Percentiles rank a stretch among this genome's conserved stretches.
Evolutionary conservation across 495 filamentous ascomycete genomes (phyloP).

Genomic region (Tuber brumale): DNA sequence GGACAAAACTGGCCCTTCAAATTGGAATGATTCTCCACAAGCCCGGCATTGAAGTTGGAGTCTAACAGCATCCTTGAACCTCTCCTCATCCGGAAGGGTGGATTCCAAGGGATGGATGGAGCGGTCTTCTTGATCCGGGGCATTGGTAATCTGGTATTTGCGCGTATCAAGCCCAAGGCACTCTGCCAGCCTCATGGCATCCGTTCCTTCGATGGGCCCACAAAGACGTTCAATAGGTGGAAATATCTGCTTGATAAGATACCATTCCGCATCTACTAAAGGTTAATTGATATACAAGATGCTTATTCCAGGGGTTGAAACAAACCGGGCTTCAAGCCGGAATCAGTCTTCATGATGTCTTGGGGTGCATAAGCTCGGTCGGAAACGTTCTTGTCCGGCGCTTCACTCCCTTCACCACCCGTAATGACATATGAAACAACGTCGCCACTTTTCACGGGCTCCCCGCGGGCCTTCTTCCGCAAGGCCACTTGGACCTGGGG

Average conservation of each 20-base stretch:
- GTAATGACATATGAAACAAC: constrained; percentile 95
- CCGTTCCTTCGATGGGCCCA: constrained; percentile 87
- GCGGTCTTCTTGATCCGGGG: constrained; percentile 51
- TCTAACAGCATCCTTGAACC: constrained; percentile 72
- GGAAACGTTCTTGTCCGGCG: constrained; percentile 53
- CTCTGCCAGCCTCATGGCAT: constrained; percentile 78
- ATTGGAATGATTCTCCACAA: constrained; percentile 65
- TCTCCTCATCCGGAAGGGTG: constrained; percentile 78
- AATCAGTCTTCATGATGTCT: constrained; percentile 71
- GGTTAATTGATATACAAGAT: neutral
- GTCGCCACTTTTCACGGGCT: constrained; percentile 80
- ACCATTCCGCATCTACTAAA: constrained; percentile 59
- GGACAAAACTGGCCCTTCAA: constrained; percentile 62
- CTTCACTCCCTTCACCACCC: constrained; percentile 62
- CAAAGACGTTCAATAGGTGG: constrained; percentile 97
- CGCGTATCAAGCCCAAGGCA: constrained; percentile 84
- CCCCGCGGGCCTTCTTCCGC: constrained; percentile 77
- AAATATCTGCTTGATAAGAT: constrained; percentile 96
- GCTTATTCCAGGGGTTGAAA: constrained; percentile 17
- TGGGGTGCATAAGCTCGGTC: constrained; percentile 82
- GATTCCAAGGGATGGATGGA: constrained; percentile 85
- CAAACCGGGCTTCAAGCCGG: constrained; percentile 55
- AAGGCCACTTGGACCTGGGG: constrained; percentile 96
- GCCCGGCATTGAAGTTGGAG: constrained; percentile 70
- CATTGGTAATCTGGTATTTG: constrained; percentile 70